Percentiles rank a stretch among this genome's conserved stretches.
Evolutionary conservation across 1,139 yeast genomes (phyloP).

Genomic region (Entelexis sorbosivorans): DNA sequence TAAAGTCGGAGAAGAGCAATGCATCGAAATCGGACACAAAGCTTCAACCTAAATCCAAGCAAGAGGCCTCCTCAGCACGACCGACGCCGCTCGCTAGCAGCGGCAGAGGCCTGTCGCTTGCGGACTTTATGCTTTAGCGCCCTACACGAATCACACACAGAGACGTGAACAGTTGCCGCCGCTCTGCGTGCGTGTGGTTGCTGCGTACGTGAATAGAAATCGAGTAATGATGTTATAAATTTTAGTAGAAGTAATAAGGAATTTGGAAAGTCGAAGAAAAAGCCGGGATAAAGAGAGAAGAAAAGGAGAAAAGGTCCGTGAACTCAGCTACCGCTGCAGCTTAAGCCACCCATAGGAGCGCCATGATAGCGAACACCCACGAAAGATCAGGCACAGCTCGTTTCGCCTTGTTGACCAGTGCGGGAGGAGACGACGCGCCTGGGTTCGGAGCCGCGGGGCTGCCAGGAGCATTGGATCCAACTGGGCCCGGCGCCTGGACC

Average conservation of each 20-base stretch:
- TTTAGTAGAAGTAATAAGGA: no score
- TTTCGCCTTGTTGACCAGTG: background rate
- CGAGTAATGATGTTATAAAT: no score
- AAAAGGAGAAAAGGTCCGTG: background rate
- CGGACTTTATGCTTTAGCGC: background rate
- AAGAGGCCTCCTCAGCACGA: background rate
- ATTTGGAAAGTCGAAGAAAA: background rate
- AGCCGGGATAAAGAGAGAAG: background rate
- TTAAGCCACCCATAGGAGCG: background rate
- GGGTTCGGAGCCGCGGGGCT: background rate
- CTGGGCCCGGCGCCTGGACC: background rate
- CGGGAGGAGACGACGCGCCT: background rate
- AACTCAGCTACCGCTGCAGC: no score
- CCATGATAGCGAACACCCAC: background rate
- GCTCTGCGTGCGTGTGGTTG: no score
- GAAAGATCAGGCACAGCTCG: background rate
- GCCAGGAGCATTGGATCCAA: background rate
- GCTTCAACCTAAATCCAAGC: background rate
- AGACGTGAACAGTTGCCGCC: no score
- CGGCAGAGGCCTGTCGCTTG: constrained; percentile 1
- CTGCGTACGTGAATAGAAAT: no score
- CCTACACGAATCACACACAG: no score
- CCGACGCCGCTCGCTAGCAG: background rate
- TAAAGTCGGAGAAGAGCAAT: background rate
- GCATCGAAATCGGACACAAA: background rate